These are phyloP conservation scores for Leccinum barrowsii DNA, from an alignment of 768 basidiomycete species.

Conservation along the genomic window DNA sequence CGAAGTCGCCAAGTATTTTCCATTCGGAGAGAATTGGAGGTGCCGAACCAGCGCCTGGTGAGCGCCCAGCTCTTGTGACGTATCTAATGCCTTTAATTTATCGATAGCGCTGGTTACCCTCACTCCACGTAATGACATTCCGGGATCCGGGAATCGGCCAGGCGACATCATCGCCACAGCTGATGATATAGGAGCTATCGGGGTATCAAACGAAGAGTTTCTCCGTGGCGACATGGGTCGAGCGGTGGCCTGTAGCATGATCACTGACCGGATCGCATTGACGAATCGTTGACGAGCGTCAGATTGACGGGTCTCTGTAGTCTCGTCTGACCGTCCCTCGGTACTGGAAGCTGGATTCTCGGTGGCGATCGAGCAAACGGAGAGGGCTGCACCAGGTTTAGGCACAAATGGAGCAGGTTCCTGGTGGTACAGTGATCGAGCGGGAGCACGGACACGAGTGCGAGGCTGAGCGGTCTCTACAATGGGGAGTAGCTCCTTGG, in stretches of 20 bases:
- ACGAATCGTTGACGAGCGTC: slow-evolving; percentile 37
- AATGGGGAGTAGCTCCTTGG: slow-evolving; percentile 23
- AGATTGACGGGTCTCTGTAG: slow-evolving; percentile 22
- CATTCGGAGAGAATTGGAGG: slow-evolving; percentile 54
- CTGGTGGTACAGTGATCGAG: slow-evolving; percentile 18
- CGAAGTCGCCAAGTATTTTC: slow-evolving; percentile 51
- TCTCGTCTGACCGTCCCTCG: slow-evolving; percentile 29
- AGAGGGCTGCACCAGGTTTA: slow-evolving; percentile 23
- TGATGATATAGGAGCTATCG: slow-evolving; percentile 19
- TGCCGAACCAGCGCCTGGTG: slow-evolving; percentile 52
- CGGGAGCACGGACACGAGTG: slow-evolving; percentile 8
- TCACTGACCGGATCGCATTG: slow-evolving; percentile 44
- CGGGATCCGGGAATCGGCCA: slow-evolving; percentile 31
- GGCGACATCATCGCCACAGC: slow-evolving; percentile 30
- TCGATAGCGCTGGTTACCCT: slow-evolving; percentile 41
- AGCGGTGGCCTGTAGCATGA: slow-evolving; percentile 39
- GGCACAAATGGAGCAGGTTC: slow-evolving; percentile 17
- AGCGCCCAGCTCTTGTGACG: slow-evolving; percentile 41
- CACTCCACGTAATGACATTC: slow-evolving; percentile 34
- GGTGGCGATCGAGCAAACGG: slow-evolving; percentile 23
- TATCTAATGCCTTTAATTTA: slow-evolving; percentile 37
- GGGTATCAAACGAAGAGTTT: slow-evolving; percentile 29
- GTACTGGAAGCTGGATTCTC: slow-evolving; percentile 27
- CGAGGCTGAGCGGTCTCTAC: slow-evolving; percentile 20
- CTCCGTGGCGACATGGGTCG: slow-evolving; percentile 30